Evolutionary conservation across 352 stramenopile species (phyloP), one percentile per base, ranked within the genome.

Genomic region (Ochromonadaceae sp.): DNA sequence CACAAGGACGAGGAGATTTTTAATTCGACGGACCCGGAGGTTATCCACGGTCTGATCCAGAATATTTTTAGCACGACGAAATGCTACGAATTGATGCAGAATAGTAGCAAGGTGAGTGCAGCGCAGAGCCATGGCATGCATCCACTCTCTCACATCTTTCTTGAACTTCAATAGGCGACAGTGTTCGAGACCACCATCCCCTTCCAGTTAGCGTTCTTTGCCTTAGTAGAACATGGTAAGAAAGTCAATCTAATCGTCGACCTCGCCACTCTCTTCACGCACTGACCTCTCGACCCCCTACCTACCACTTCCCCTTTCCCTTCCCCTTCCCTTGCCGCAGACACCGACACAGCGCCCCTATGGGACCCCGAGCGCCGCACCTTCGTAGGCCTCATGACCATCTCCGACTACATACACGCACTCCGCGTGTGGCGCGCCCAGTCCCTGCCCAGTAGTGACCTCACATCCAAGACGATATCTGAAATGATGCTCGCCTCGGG

Each of bases 131-230:
- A 68, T 44, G 15, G 15, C 9, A 15, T 59, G 22, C 20, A 14
- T 1, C 20, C 2, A 12, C 7, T 22, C 28, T 40, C 32, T 36
- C 2, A n/a, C 56, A 7, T 9, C 66, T 7, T 22, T 67, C 14
- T 67, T 20, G 12, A 28, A 2, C n/a, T 4, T 40, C 28, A 1
- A 20, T 65, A 81, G 74, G 83, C 96, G 25, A 91, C 97, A 25
- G 90, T 98, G 7, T 98, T 98, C 77, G 92, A 98, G 74, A 90
- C 93, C 47, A 94, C 93, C 71, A 98, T 98, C 76, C 90, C 92
- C 22, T 96, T 98, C 68, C 95, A 98, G 68, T 76, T 98, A 39
- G 92, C 92, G 34, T 98, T 98, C 80, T 97, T 97, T 74, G 92
- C 92, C 15, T 78, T 98, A 35, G 88, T 98, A n/a, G 92, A 98